These are phyloP conservation scores for Epichloe festucae DNA, from an alignment of 2,329 filamentous ascomycete genomes.

Conservation along the genomic window DNA sequence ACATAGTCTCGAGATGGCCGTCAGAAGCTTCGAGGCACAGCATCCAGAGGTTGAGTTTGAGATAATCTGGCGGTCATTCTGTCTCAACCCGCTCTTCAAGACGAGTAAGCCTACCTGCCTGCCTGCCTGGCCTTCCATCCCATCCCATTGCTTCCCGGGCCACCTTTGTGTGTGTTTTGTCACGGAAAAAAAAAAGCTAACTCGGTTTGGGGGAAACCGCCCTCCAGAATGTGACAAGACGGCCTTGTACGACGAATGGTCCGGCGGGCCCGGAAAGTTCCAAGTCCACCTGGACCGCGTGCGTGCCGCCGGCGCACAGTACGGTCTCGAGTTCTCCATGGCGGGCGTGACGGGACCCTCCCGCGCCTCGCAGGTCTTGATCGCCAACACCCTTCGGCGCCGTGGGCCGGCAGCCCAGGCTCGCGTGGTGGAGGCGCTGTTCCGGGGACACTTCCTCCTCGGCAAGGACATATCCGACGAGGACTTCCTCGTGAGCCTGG, in stretches of 20 bases:
- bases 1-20: slow-evolving; percentile 31
- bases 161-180: too few species aligned
- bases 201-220: too few species aligned
- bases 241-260: slow-evolving; percentile 20
- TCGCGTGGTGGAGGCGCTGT: slow-evolving; percentile 29
- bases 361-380: slow-evolving; percentile 33
- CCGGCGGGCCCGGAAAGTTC: slow-evolving; percentile 16
- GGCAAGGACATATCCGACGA: slow-evolving; percentile 29
- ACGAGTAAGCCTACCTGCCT: slow-evolving; percentile 8
- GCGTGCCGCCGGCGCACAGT: slow-evolving; percentile 17
- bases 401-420: slow-evolving; percentile 22
- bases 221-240: slow-evolving; percentile 24
- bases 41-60: slow-evolving; percentile 33
- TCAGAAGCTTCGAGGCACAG: slow-evolving; percentile 23
- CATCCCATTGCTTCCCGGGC: too few species aligned
- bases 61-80: slow-evolving; percentile 33
- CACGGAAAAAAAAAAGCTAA: too few species aligned
- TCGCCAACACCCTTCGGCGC: slow-evolving; percentile 25
- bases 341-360: slow-evolving; percentile 30
- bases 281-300: slow-evolving; percentile 19
- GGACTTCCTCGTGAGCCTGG: slow-evolving; percentile 24
- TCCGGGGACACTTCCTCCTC: slow-evolving; percentile 27
- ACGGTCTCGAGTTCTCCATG: slow-evolving; percentile 28
- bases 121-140: too few species aligned
- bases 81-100: slow-evolving; percentile 26